Base-by-base conservation (phyloP, 352 stramenopile genomes). In the Salisapilia sapeloensis region DNA sequence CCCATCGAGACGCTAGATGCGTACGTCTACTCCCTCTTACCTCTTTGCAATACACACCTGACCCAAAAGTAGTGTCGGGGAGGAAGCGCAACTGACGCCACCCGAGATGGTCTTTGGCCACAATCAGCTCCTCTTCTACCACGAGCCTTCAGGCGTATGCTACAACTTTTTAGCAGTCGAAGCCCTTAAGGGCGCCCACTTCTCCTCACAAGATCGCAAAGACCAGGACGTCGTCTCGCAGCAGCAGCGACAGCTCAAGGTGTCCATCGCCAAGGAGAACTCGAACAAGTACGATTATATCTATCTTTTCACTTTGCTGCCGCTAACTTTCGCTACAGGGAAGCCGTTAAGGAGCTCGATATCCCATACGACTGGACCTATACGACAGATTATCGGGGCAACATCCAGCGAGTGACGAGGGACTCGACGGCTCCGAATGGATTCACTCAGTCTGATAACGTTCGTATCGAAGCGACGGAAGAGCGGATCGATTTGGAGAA, bases 51-150 rank as follows among this genome's bases (percentile, higher is more conserved):
- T n/a, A n/a, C n/a, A n/a, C n/a, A n/a, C n/a, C n/a, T n/a, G n/a
- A n/a, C n/a, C n/a, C n/a, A 1, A 13, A 42, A 19, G 12, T 20
- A 82, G 66, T 26, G 60, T 83, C 26, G 61, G 56, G 1, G 50
- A 78, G 33, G 59, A 50, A 21, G 50, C 59, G 37, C 72, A 78
- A 32, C 38, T 86, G 48, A 86, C 71, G 38, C 67, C 71, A 15
- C 72, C 72, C 10, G 72, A 87, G 60, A 87, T 87, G 72, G 72
- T 87, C 16, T 87, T 85, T 41, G 72, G 72, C 33, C 65, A 78
- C 38, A 87, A 87, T 43, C 72, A 87, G 39, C 33, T 87, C 37
- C 35, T 85, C 9, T 42, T 87, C 35, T 63, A 62, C 48, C 72
- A 87, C 44, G 59, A 78, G 33, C 49, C 63, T 1, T 66, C 60